phyloP scores from a whole-genome alignment of 441 rosid species.

The Theobroma grandiflorum region DNA sequence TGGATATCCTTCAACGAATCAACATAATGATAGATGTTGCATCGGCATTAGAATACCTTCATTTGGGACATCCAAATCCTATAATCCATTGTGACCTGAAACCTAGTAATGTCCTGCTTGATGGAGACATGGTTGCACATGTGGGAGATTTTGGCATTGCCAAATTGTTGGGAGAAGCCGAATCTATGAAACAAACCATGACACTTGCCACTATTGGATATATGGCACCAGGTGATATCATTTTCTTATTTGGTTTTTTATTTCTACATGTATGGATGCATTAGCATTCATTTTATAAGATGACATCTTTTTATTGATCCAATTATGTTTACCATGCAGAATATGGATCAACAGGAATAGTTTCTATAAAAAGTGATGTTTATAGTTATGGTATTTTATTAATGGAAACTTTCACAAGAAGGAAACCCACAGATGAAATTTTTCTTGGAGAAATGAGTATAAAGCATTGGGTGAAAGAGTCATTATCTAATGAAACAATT shows the following conservation, averaged over 20 bases:
- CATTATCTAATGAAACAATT: not conserved
- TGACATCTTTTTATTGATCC: not conserved
- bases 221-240: constrained; percentile 33
- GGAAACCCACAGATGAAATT: constrained; percentile 27
- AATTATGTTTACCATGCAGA: not conserved
- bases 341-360: constrained; percentile 25
- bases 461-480: constrained; percentile 1
- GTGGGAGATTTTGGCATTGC: constrained; percentile 34
- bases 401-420: constrained; percentile 34
- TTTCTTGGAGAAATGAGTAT: constrained; percentile 28
- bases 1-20: constrained; percentile 15
- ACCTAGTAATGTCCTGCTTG: constrained; percentile 26
- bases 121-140: constrained; percentile 28
- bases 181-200: not conserved
- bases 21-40: constrained; percentile 31
- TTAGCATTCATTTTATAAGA: not conserved
- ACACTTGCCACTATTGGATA: constrained; percentile 34
- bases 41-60: constrained; percentile 31
- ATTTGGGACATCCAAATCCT: constrained; percentile 14
- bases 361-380: constrained; percentile 33
- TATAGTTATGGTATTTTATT: constrained; percentile 36
- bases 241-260: not conserved
- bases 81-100: constrained; percentile 33
- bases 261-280: not conserved
- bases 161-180: constrained; percentile 13